Percentiles rank a stretch among this genome's conserved stretches.
Conservation (phyloP, 192 early-diverging fungal species). For the Coemansia sp. region DNA sequence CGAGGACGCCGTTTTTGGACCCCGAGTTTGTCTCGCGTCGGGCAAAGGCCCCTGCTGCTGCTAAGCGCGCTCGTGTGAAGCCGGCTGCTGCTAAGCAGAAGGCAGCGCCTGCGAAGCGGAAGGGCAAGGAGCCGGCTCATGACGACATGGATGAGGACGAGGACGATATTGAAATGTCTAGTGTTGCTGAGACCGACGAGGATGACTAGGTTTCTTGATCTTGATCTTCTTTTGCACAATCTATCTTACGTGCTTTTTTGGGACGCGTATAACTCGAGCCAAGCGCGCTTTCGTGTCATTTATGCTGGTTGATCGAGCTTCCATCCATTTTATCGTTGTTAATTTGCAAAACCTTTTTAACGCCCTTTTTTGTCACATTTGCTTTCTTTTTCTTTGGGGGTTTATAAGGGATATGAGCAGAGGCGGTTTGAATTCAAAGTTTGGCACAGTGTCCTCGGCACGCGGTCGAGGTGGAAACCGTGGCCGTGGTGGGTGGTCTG, state of each 20-base stretch:
- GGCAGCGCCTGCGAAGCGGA: neutral
- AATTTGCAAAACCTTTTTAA: neutral
- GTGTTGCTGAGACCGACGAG: conserved; percentile 27
- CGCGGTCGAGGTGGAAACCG: conserved; percentile 22
- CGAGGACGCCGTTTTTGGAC: conserved; percentile 24
- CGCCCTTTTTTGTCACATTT: conserved; percentile 1
- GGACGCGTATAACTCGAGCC: neutral
- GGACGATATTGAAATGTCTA: conserved; percentile 23
- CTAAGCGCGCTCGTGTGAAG: conserved; percentile 23
- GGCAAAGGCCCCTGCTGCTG: conserved; percentile 20
- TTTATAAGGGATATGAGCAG: conserved; percentile 1
- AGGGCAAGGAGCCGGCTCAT: conserved; percentile 22
- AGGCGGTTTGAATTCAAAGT: conserved; percentile 16
- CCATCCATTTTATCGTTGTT: too few species aligned
- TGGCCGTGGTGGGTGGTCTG: conserved; percentile 14
- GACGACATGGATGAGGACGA: conserved; percentile 12
- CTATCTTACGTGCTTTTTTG: conserved; percentile 4
- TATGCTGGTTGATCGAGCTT: neutral
- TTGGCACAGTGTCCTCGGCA: conserved; percentile 27
- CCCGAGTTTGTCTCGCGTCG: conserved; percentile 36
- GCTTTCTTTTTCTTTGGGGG: neutral
- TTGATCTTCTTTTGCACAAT: neutral
- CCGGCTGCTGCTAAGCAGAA: neutral
- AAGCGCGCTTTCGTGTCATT: neutral
- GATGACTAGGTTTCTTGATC: neutral